Conservation (phyloP, 495 filamentous ascomycete genomes). For the Lepraria neglecta region DNA sequence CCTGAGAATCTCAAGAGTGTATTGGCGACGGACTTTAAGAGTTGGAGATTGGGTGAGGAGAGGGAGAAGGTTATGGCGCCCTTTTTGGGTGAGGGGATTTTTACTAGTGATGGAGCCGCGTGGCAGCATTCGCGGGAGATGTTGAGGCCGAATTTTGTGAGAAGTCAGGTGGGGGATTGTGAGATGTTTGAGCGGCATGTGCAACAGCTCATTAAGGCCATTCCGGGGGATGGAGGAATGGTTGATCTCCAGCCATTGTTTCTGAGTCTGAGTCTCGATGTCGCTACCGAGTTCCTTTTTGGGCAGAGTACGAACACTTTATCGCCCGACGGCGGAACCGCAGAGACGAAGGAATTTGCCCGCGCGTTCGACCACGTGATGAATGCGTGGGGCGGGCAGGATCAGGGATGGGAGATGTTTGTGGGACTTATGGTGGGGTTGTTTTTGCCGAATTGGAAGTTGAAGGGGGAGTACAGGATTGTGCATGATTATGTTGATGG, state of each 20-base stretch:
- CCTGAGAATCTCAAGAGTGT: conserved; percentile 59
- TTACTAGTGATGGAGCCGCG: conserved; percentile 56
- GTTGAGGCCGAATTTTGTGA: conserved; percentile 57
- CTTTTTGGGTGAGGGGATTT: conserved; percentile 63
- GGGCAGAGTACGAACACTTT: conserved; percentile 49
- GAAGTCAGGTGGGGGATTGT: conserved; percentile 54
- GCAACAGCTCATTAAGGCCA: conserved; percentile 38
- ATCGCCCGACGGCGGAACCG: conserved; percentile 6
- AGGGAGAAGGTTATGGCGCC: conserved; percentile 46
- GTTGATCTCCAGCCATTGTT: conserved; percentile 63
- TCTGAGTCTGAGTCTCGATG: conserved; percentile 60
- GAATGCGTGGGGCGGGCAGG: conserved; percentile 4
- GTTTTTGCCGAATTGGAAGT: conserved; percentile 20
- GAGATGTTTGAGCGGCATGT: conserved; percentile 57
- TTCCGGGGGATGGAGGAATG: conserved; percentile 44
- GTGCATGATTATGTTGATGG: conserved; percentile 41
- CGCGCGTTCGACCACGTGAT: conserved; percentile 34
- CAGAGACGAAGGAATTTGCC: conserved; percentile 30
- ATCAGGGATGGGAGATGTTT: not conserved
- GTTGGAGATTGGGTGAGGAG: conserved; percentile 51
- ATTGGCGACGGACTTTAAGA: conserved; percentile 52
- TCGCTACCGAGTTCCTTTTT: conserved; percentile 68
- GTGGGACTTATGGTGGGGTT: conserved; percentile 6
- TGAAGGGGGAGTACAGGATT: conserved; percentile 16
- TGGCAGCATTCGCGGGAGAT: conserved; percentile 63